Evolutionary conservation across 1,139 yeast genomes (phyloP), one percentile per base, ranked within the genome.

Genomic region (Suhomyces terraborum): DNA sequence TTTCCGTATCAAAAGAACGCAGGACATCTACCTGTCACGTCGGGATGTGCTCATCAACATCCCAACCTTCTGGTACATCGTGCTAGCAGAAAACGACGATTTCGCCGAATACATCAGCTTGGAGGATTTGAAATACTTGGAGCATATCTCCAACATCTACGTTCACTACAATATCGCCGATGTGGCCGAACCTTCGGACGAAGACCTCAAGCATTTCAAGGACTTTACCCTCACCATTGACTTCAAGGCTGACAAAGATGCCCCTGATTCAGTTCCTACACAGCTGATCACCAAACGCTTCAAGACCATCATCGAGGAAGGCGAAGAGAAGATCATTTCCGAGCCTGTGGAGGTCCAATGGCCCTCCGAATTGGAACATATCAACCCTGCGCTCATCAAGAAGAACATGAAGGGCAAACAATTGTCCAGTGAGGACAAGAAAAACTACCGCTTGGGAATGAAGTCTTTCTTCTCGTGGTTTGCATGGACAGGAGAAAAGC

Each of bases 61-160:
- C 34, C 86, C 87, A 1, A 79, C 78, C 48, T 84, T 85, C 57
- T 85, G 94, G 94, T 83, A 82, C 58, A 76, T 84, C 43, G 88
- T 84, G 0, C 62, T 85, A 16, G 85, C 88, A 0, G 87, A 84
- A 55, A 85, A 84, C 56, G 84, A 82, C 32, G 89, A 84, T 51
- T 84, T 85, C 58, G 82, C 85, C 19, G 91, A 85, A 47, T 84
- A 77, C 53, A 67, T 84, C 20, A 69, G 79, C 41, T 77, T 81
- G 1, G 84, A 82, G 31, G 93, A 85, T 56, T 77, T 82, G 65
- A 81, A 80, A 56, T 84, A 73, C 56, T 59, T 85, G 41, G 93
- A 85, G 53, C 62, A 62, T 36, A 78, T 85, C 42, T 67, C 65
- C 27, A 82, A 81, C 49, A 70, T 85, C 8, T 69, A 70, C 45